A percentile compares a stretch with the other conserved stretches of the same genome.
Conservation (phyloP, 2,329 filamentous ascomycete species). For the Hypoxylon sp. region DNA sequence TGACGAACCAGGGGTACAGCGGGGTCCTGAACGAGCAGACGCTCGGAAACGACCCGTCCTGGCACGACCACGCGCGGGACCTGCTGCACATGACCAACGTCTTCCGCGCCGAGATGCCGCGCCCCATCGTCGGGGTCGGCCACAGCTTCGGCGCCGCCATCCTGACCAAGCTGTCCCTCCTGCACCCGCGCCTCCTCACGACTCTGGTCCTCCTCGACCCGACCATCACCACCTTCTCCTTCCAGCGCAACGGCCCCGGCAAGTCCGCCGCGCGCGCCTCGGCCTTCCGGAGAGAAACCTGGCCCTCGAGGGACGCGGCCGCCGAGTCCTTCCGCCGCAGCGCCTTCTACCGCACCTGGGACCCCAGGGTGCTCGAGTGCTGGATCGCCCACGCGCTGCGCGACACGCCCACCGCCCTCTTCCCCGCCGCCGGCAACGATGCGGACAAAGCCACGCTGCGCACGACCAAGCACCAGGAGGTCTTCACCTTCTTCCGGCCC, state of each 20-base stretch:
- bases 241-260: slow-evolving; percentile 48
- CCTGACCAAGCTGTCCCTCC: slow-evolving; percentile 74
- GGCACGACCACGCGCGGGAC: slow-evolving; percentile 87
- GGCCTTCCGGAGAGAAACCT: slow-evolving; percentile 77
- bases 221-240: slow-evolving; percentile 68
- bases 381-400: slow-evolving; percentile 80
- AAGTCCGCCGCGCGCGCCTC: slow-evolving; percentile 66
- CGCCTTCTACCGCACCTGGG: slow-evolving; percentile 84
- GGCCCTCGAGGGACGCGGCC: slow-evolving; percentile 79
- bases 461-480: slow-evolving; percentile 89
- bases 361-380: slow-evolving; percentile 77
- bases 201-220: slow-evolving; percentile 84
- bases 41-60: slow-evolving; percentile 86
- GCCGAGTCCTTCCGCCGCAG: slow-evolving; percentile 70
- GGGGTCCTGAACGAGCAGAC: slow-evolving; percentile 77
- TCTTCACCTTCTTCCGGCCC: slow-evolving; percentile 77
- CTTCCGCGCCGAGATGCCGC: slow-evolving; percentile 80
- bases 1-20: slow-evolving; percentile 84
- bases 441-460: slow-evolving; percentile 70
- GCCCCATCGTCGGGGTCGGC: slow-evolving; percentile 83
- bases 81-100: slow-evolving; percentile 85
- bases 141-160: slow-evolving; percentile 88
- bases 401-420: slow-evolving; percentile 70
- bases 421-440: slow-evolving; percentile 54
- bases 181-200: slow-evolving; percentile 83